These are phyloP conservation scores for Vaccinium vitisidaea DNA, from an alignment of 148 eudicot genomes.

Conservation along the genomic window DNA sequence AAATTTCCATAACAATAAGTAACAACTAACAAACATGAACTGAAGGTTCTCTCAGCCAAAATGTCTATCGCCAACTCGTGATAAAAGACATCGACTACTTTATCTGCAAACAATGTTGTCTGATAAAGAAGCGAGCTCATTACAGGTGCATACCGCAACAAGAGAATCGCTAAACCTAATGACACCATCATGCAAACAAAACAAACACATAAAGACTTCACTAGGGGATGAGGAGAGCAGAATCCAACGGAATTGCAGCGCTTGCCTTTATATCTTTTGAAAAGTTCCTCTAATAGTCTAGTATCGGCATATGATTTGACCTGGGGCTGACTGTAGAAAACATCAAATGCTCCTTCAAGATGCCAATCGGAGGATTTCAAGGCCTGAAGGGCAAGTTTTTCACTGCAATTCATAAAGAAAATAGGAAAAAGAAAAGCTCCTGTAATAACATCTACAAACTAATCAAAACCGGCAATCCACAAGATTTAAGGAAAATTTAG, in stretches of 20 bases:
- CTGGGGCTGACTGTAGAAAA: conserved; percentile 83
- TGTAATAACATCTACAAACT: background rate
- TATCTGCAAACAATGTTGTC: background rate
- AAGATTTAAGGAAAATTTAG: background rate
- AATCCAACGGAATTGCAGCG: background rate
- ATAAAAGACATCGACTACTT: conserved; percentile 15
- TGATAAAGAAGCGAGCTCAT: background rate
- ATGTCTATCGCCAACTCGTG: conserved; percentile 4
- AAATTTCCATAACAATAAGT: background rate
- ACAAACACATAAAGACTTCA: background rate
- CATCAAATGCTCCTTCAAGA: conserved; percentile 84
- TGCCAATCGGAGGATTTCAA: conserved; percentile 83
- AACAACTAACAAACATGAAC: background rate
- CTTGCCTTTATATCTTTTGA: conserved; percentile 82
- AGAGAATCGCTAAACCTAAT: background rate
- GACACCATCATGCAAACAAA: background rate
- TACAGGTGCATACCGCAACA: background rate
- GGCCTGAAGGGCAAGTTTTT: conserved; percentile 68
- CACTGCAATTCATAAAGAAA: conserved; percentile 45
- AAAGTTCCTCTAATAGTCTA: conserved; percentile 87
- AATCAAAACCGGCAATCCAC: background rate
- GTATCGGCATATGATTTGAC: conserved; percentile 55
- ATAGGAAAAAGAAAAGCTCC: background rate
- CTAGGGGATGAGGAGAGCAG: background rate
- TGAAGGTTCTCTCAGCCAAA: background rate